Evolutionary conservation across 345 rosid genomes (phyloP).

Genomic region (Linum lewisii): DNA sequence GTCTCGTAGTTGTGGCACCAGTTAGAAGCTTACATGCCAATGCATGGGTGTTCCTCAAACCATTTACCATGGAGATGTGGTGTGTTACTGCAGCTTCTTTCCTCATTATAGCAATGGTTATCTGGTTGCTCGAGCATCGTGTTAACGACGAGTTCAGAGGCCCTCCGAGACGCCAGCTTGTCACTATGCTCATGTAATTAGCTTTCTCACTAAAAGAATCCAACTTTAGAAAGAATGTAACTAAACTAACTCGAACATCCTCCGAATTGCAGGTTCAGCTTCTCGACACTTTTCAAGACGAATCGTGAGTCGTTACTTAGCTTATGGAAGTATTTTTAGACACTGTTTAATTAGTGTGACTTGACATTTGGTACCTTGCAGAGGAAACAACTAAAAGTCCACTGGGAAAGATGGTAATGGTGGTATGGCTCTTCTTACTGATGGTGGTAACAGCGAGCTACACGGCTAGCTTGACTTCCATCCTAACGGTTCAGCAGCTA

Average conservation of each 20-base stretch:
- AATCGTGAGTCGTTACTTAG: constrained; percentile 44
- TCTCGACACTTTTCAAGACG: constrained; percentile 76
- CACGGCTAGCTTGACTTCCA: constrained; percentile 85
- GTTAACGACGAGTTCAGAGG: constrained; percentile 28
- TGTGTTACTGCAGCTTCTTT: constrained; percentile 23
- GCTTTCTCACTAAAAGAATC: too few relatives aligned
- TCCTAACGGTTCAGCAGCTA: constrained; percentile 80
- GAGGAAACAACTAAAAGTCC: constrained; percentile 61
- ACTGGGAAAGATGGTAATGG: constrained; percentile 68
- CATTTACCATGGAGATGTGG: constrained; percentile 27
- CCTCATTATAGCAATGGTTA: constrained; percentile 20
- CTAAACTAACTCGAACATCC: constrained; percentile 12
- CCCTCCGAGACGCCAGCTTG: constrained; percentile 23
- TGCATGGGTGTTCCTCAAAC: constrained; percentile 27
- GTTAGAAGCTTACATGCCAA: constrained; percentile 14
- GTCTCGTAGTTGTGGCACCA: constrained; percentile 25
- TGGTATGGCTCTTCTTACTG: constrained; percentile 80
- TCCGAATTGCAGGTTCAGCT: constrained; percentile 72
- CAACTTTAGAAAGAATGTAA: too few relatives aligned
- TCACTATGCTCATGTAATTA: constrained; percentile 21
- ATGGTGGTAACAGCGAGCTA: constrained; percentile 84
- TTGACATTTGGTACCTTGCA: constrained; percentile 19
- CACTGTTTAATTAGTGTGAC: constrained; percentile 6
- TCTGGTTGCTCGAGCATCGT: constrained; percentile 27
- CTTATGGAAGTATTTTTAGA: constrained; percentile 3